phyloP scores from a whole-genome alignment of 768 basidiomycete species.

The Panaeolus cyanescens region DNA sequence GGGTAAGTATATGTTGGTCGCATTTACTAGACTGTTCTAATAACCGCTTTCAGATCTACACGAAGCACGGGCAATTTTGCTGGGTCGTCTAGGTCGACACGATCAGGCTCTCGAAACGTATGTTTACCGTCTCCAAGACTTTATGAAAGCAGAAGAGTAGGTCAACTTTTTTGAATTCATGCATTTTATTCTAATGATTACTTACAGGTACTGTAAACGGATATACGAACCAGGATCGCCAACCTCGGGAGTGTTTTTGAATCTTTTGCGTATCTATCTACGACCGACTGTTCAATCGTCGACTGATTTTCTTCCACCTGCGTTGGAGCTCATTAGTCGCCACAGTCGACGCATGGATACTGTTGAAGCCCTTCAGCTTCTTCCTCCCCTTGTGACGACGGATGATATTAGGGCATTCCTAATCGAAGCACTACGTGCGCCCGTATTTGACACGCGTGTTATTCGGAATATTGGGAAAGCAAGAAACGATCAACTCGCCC shows the following conservation, averaged over 20 bases:
- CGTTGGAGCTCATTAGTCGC: slow-evolving; percentile 83
- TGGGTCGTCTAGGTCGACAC: slow-evolving; percentile 88
- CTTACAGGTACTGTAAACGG: slow-evolving; percentile 83
- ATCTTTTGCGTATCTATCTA: slow-evolving; percentile 86
- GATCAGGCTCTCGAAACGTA: slow-evolving; percentile 96
- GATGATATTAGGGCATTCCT: slow-evolving; percentile 80
- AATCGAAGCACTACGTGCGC: slow-evolving; percentile 64
- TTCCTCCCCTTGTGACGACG: slow-evolving; percentile 89
- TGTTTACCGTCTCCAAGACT: slow-evolving; percentile 84
- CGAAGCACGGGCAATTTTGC: slow-evolving; percentile 88
- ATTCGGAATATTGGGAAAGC: slow-evolving; percentile 71
- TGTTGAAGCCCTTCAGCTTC: slow-evolving; percentile 77
- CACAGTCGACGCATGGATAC: slow-evolving; percentile 85
- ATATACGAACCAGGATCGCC: slow-evolving; percentile 62
- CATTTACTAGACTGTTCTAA: neutral
- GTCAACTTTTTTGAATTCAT: slow-evolving; percentile 18
- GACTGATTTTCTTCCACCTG: slow-evolving; percentile 71
- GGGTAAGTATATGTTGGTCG: slow-evolving; percentile 44
- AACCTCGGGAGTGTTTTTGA: slow-evolving; percentile 73
- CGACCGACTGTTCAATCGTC: slow-evolving; percentile 58
- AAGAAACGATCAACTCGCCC: slow-evolving; percentile 75
- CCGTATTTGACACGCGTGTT: slow-evolving; percentile 69
- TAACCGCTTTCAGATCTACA: slow-evolving; percentile 61
- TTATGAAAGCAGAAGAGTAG: slow-evolving; percentile 86
- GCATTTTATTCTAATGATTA: neutral